Base-by-base conservation (phyloP, 129 eudicot genomes). In the Gnaphalium uliginosum region DNA sequence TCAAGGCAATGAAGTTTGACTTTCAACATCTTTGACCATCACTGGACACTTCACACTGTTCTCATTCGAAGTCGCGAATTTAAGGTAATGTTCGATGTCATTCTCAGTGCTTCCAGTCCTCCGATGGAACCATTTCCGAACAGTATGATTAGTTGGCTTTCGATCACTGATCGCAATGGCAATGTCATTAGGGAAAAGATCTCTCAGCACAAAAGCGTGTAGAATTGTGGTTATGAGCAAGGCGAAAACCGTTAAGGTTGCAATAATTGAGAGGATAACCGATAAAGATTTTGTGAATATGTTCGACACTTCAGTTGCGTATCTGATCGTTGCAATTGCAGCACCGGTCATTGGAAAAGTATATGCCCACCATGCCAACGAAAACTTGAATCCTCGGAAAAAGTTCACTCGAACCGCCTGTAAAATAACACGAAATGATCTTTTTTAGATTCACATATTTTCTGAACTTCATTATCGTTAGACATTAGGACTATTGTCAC, bases 291-390 rank as follows among this genome's bases (percentile, higher is more conserved):
- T 82, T 4, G 98, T 89, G 21, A 77, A 33, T 1, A 74, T 6
- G 81, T 69, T 87, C 22, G 87, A 30, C 0, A 92, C 98, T 74
- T 78, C 96, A 15, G 8, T 77, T 4, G 98, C 54, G 89, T 89
- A 92, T 71, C 76, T 70, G 41, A 89, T 82, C 2, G 94, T 89
- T 4, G 98, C 94, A 17, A 87, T 87, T 69, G 98, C 89, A 29
- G 94, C 94, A n/a, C 87, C 98, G 0, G 98, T 87, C 96, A 89
- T 92, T 4, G 98, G 98, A 71, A 92, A 92, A 57, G 98, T 92
- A 80, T 92, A 92, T 4, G 98, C 98, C 98, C 98, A 92, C 98
- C 98, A 92, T 15, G 98, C 90, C 77, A 92, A 59, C 29, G 97
- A 92, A 74, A 92, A 92, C 87, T 87, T 86, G 75, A 92, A 83